Percentiles rank a stretch among this genome's conserved stretches.
Conservation (phyloP, 164 flowering plant genomes). For the Echeveria elegans region DNA sequence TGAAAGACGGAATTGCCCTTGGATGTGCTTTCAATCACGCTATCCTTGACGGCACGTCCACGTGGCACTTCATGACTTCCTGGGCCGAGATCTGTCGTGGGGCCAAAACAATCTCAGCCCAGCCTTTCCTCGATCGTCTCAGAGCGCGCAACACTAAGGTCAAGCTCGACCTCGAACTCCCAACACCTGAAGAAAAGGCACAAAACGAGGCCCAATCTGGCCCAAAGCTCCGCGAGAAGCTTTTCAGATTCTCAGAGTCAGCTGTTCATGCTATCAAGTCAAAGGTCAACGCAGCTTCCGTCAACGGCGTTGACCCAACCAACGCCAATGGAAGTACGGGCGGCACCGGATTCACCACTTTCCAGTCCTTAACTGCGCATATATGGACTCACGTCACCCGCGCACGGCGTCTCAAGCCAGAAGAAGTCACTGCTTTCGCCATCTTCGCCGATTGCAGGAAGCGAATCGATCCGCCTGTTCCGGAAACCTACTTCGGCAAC, state of each 20-base stretch:
- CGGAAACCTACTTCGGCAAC: conserved; percentile 79
- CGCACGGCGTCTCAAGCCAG: conserved; percentile 65
- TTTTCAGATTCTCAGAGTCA: conserved; percentile 70
- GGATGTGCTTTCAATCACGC: conserved; percentile 96
- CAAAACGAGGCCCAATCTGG: conserved; percentile 21
- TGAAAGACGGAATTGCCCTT: conserved; percentile 71
- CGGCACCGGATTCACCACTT: conserved; percentile 63
- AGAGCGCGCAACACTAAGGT: conserved; percentile 68
- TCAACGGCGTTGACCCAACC: conserved; percentile 13
- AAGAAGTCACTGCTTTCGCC: conserved; percentile 69
- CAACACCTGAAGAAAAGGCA: too few relatives aligned
- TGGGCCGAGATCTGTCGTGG: conserved; percentile 80
- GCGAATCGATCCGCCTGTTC: conserved; percentile 78
- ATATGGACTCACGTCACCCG: conserved; percentile 67
- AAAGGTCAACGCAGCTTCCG: conserved; percentile 26
- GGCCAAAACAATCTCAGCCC: conserved; percentile 35
- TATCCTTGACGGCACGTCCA: conserved; percentile 70
- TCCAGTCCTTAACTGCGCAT: conserved; percentile 69
- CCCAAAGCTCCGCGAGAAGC: conserved; percentile 44
- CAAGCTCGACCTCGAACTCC: conserved; percentile 58
- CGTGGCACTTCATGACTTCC: conserved; percentile 97
- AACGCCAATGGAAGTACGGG: too few relatives aligned
- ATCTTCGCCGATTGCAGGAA: conserved; percentile 84
- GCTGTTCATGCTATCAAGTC: conserved; percentile 61
- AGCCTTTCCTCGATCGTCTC: conserved; percentile 71